phyloP scores from a whole-genome alignment of 2,329 filamentous ascomycete genomes.

The Penicillium crustosum region DNA sequence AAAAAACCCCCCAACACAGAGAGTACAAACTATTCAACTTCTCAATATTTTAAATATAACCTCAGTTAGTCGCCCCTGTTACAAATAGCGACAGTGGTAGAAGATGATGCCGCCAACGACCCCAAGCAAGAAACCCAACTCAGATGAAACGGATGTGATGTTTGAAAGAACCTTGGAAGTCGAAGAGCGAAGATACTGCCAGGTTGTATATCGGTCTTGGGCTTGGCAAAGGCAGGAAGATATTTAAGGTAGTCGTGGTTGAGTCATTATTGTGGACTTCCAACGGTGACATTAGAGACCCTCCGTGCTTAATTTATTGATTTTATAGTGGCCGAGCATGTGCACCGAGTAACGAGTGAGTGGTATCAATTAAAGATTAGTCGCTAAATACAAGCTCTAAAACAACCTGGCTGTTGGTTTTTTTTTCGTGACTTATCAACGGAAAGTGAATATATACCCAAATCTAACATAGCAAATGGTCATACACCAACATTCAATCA shows the following conservation, averaged over 20 bases:
- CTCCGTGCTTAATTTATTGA: not conserved
- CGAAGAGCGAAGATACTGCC: not conserved
- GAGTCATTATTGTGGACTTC: not conserved
- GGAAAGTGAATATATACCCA: not conserved
- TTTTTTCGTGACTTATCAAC: not conserved
- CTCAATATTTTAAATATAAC: not conserved
- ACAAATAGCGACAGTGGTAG: not conserved
- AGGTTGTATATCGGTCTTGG: not conserved
- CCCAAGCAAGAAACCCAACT: not conserved
- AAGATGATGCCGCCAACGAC: not conserved
- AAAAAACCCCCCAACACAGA: not conserved
- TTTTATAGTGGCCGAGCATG: not conserved
- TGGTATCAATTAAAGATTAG: constrained; percentile 6
- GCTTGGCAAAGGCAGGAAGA: not conserved
- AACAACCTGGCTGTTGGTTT: not conserved
- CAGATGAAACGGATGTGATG: not conserved
- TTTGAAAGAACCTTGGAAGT: not conserved
- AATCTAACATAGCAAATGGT: not conserved
- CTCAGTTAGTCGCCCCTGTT: not conserved
- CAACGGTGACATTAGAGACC: too few species aligned
- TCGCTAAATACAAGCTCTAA: not conserved
- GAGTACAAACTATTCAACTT: not conserved
- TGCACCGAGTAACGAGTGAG: not conserved
- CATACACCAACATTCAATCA: not conserved
- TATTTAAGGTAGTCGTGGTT: not conserved